Evolutionary conservation across 352 stramenopile genomes (phyloP), one percentile per base, ranked within the genome.

Genomic region (Phytophthora cryptogea): DNA sequence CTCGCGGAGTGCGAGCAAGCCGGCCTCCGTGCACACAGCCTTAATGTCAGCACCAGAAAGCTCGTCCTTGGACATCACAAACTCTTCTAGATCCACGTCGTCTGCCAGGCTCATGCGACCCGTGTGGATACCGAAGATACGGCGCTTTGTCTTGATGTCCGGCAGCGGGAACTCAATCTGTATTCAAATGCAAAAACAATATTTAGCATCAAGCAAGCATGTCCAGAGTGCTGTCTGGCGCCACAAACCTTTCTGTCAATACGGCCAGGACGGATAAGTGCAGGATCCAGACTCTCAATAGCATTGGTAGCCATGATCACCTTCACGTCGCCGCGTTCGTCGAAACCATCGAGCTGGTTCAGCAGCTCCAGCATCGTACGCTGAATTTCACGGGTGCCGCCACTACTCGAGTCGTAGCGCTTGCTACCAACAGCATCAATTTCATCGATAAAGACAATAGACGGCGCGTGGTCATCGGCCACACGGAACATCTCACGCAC

Each of bases 361-460:
- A 99, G 78, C 30, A 99, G 84, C 78, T 99, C 98, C 45, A 99
- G 86, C 97, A 99, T 99, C 37, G 98, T 99, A 70, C 98, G 96
- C 84, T 99, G 98, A 68, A 99, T 99, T 80, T 99, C 98, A 54
- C 95, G 84, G 1, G 97, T 99, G 31, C 98, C 98, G 39, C 97
- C 97, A 28, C 91, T 99, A 74, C 88, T 97, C 35, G 92, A 99
- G 70, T 99, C 97, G 83, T 99, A 99, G 48, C 98, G 94, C 73
- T 99, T 99, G 60, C 86, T 98, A 55, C 98, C 98, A 13, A 99
- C 96, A 0, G 98, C 97, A 76, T 99, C 98, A 74, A 99, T 99
- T 78, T 99, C 98, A 80, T 99, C 98, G 71, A 99, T 99, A 76
- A 99, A 99, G 32, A 99, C 97, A 78, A 99, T 99, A 14, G 97